Evolutionary conservation across 345 rosid genomes (phyloP), one percentile per base, ranked within the genome.

Genomic region (Euphorbia pulcherrima): DNA sequence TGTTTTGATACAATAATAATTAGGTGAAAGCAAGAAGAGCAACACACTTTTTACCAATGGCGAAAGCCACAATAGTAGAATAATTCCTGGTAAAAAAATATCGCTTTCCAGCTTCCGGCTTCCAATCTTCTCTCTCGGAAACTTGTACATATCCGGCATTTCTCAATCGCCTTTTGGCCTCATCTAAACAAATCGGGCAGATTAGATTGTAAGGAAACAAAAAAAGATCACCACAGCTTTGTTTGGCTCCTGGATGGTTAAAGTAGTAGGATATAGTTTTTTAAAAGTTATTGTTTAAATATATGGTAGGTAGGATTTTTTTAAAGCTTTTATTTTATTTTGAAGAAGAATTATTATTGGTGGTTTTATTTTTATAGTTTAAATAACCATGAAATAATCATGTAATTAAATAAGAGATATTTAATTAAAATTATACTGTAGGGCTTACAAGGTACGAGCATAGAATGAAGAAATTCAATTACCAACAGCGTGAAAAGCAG

Each of bases 401-500:
- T n/a, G n/a, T n/a, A n/a, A n/a, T n/a, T n/a, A n/a, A n/a, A n/a
- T n/a, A n/a, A n/a, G n/a, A n/a, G n/a, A n/a, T n/a, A n/a, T n/a
- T n/a, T n/a, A n/a, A n/a, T n/a, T n/a, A n/a, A n/a, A n/a, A n/a
- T n/a, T n/a, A n/a, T n/a, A n/a, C n/a, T n/a, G n/a, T n/a, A n/a
- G n/a, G n/a, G n/a, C n/a, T n/a, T n/a, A n/a, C n/a, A n/a, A n/a
- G n/a, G n/a, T n/a, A n/a, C 16, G 18, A 29, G 61, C 0, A 30
- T 3, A 44, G 37, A 66, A 75, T 48, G 51, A 20, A 41, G 33
- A 1, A 8, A 65, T 47, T 17, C 1, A 41, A 29, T 71, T 88
- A 94, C 99, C 97, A 28, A 91, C 97, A 77, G 99, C 99, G 58
- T 94, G 99, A 71, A 94, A 94, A 40, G 99, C 96, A n/a, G 99